phyloP scores from a whole-genome alignment of 2,329 filamentous ascomycete species.

The Ilyonectria sp. region DNA sequence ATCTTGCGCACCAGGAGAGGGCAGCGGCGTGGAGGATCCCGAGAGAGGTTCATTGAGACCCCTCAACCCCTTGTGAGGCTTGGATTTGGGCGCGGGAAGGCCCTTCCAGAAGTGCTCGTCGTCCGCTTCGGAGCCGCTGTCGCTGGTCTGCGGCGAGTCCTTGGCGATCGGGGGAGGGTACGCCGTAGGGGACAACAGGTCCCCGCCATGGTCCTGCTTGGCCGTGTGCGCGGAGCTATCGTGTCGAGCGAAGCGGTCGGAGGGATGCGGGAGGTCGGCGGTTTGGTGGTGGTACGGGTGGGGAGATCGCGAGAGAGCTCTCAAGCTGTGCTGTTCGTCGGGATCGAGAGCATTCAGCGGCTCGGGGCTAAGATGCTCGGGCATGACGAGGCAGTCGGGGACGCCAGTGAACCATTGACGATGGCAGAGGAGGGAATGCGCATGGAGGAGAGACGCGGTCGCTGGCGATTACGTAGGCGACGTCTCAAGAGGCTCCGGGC shows the following conservation, averaged over 20 bases:
- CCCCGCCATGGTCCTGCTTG: conserved; percentile 38
- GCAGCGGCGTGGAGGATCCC: conserved; percentile 68
- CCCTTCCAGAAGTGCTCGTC: conserved; percentile 93
- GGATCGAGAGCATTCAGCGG: conserved; percentile 51
- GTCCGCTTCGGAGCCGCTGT: conserved; percentile 95
- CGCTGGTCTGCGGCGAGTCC: conserved; percentile 77
- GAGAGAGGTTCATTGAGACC: conserved; percentile 70
- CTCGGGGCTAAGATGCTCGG: conserved; percentile 59
- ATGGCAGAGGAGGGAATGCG: conserved; percentile 37
- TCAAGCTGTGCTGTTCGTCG: conserved; percentile 58
- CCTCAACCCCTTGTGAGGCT: conserved; percentile 83
- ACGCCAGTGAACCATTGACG: conserved; percentile 48
- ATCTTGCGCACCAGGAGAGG: conserved; percentile 64
- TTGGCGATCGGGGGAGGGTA: conserved; percentile 56
- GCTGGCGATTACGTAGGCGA: conserved; percentile 25
- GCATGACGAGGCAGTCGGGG: conserved; percentile 58
- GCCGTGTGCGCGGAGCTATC: conserved; percentile 37
- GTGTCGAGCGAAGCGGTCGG: conserved; percentile 55
- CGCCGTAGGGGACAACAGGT: conserved; percentile 43
- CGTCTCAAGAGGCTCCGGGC: conserved; percentile 31
- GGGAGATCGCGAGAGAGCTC: conserved; percentile 72
- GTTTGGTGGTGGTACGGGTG: conserved; percentile 77
- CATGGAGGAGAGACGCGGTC: conserved; percentile 29
- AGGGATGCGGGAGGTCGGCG: conserved; percentile 68
- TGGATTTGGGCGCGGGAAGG: conserved; percentile 82